phyloP scores from a whole-genome alignment of 2,329 filamentous ascomycete species.

The Colletotrichum liriopes region DNA sequence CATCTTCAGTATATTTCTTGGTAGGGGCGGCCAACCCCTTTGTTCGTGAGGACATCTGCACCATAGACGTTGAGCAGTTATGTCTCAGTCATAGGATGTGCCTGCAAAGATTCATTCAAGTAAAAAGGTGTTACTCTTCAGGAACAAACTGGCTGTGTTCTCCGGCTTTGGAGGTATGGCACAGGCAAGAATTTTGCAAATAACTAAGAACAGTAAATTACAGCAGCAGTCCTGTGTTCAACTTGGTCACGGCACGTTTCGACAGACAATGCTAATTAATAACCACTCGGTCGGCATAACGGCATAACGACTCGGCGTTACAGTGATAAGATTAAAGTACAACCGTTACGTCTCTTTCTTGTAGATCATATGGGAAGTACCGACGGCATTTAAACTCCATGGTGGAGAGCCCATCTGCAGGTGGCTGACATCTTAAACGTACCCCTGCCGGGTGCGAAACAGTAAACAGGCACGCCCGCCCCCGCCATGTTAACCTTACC shows the following conservation, averaged over 20 bases:
- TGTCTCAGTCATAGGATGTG: background rate
- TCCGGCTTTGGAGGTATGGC: background rate
- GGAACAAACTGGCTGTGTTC: background rate
- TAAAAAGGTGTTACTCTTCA: background rate
- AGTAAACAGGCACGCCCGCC: background rate
- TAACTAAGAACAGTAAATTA: background rate
- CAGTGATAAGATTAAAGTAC: background rate
- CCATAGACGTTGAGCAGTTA: background rate
- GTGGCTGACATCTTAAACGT: background rate
- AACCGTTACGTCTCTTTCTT: background rate
- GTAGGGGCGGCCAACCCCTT: no score
- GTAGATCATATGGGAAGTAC: background rate
- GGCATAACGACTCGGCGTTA: background rate
- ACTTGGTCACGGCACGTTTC: no score
- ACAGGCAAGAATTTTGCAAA: background rate
- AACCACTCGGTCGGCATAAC: background rate
- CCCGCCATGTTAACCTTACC: background rate
- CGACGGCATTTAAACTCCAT: background rate
- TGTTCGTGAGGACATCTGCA: background rate
- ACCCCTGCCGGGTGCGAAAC: background rate
- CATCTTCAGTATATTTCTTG: no score
- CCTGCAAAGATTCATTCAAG: background rate
- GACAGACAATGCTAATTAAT: background rate
- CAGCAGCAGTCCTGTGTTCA: no score
- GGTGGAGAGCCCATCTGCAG: background rate